Evolutionary conservation across 257 asterid species (phyloP), one percentile per base, ranked within the genome.

Genomic region (Rhazya stricta): DNA sequence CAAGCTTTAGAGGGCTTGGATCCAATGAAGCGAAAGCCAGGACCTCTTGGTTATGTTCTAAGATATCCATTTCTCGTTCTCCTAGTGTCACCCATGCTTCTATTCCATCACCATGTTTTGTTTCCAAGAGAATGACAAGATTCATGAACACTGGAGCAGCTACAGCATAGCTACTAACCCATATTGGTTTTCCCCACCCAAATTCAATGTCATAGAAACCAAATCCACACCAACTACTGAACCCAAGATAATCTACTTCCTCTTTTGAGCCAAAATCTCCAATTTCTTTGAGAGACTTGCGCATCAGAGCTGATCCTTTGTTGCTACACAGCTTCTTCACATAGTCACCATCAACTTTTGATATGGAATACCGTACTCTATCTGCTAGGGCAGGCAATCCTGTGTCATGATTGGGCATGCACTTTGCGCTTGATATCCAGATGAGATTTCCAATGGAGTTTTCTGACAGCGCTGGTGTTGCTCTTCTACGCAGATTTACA

Each of bases 11-110:
- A 77, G 92, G 97, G 73, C 88, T 89, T 16, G 88, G 93, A 53
- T 89, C 86, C 54, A 85, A 18, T 0, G 79, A 76, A 71, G 88
- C 79, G 53, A 85, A 82, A 25, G 58, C 78, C 68, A 50, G 48
- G 19, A 91, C 77, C 5, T 91, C 91, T 74, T 79, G 83, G 77
- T 83, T 75, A 30, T 45, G 23, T 51, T 85, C 81, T 19, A 93
- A 77, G 25, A 61, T 25, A 16, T 61, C 74, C 94, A 93, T 89
- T 23, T 88, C 93, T 75, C 76, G 81, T 67, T 89, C 84, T 83
- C 87, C 97, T 83, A 93, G 73, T 5, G 96, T 91, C 77, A 93
- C 88, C 98, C 98, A 91, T 4, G 98, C 98, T 84, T 93, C 98
- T 0, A 93, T 76, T 45, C 97, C 97, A 74, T 74, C 74, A 9